Evolutionary conservation across 2,329 filamentous ascomycete species (phyloP).

Genomic region (Xylariaceae sp.): DNA sequence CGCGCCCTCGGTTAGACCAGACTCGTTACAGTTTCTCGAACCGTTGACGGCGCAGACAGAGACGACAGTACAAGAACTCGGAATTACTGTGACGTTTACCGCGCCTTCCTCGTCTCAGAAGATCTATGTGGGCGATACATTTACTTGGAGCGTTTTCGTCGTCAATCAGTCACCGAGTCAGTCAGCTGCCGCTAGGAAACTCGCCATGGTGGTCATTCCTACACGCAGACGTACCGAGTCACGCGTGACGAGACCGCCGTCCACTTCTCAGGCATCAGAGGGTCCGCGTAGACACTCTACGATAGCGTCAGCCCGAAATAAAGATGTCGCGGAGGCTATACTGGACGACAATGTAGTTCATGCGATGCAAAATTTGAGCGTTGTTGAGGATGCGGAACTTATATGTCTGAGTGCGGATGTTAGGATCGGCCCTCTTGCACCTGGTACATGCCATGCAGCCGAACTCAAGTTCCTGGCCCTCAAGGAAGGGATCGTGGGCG

Average conservation of each 20-base stretch:
- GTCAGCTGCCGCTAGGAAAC: slow-evolving; percentile 50
- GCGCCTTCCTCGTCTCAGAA: slow-evolving; percentile 46
- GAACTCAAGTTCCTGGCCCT: slow-evolving; percentile 69
- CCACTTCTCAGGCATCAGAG: slow-evolving; percentile 41
- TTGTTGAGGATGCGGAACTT: slow-evolving; percentile 60
- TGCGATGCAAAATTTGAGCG: slow-evolving; percentile 62
- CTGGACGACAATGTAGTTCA: slow-evolving; percentile 67
- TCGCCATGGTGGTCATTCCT: slow-evolving; percentile 64
- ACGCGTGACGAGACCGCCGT: slow-evolving; percentile 49
- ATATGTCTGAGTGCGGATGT: slow-evolving; percentile 72
- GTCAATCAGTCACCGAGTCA: slow-evolving; percentile 58
- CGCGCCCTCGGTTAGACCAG: slow-evolving; percentile 53
- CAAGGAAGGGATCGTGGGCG: slow-evolving; percentile 57
- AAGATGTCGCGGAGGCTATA: slow-evolving; percentile 57
- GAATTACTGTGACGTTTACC: slow-evolving; percentile 70
- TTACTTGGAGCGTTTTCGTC: slow-evolving; percentile 69
- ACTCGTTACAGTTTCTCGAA: slow-evolving; percentile 55
- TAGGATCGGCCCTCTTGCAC: slow-evolving; percentile 65
- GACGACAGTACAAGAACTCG: slow-evolving; percentile 53
- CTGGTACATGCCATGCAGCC: slow-evolving; percentile 67
- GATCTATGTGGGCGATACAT: slow-evolving; percentile 59
- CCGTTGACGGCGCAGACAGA: slow-evolving; percentile 45
- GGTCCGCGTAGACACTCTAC: slow-evolving; percentile 16
- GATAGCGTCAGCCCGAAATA: slow-evolving; percentile 23
- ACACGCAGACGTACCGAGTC: slow-evolving; percentile 56